A percentile compares a stretch with the other conserved stretches of the same genome.
Evolutionary conservation across 352 stramenopile genomes (phyloP).

Genomic region (Stephanocyclus meneghinianus): DNA sequence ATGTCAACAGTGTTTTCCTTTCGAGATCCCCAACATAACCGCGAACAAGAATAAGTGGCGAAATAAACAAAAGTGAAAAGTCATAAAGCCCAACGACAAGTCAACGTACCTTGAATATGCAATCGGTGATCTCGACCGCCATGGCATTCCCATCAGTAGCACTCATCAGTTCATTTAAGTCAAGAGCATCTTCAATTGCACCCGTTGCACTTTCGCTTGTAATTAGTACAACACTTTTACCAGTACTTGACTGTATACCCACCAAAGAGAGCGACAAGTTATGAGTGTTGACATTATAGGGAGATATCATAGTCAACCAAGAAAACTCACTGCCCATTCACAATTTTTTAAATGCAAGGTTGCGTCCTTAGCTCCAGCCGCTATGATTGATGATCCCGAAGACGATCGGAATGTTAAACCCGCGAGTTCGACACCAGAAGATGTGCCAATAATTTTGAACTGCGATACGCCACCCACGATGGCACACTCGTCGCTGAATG

Average conservation of each 20-base stretch:
- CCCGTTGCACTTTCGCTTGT: constrained; percentile 11
- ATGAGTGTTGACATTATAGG: background rate
- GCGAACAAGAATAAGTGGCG: background rate
- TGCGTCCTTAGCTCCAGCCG: constrained; percentile 16
- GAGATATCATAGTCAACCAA: background rate
- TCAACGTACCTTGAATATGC: constrained; percentile 20
- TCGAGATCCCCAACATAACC: background rate
- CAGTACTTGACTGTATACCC: constrained; percentile 12
- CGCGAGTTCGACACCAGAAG: constrained; percentile 20
- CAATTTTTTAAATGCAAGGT: constrained; percentile 36
- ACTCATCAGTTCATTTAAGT: constrained; percentile 14
- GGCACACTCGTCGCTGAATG: constrained; percentile 21
- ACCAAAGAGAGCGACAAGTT: too few species aligned
- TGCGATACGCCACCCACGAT: constrained; percentile 39
- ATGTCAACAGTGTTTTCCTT: constrained; percentile 26
- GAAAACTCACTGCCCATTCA: constrained; percentile 26
- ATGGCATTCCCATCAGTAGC: constrained; percentile 24
- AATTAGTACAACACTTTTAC: constrained; percentile 32
- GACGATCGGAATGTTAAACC: constrained; percentile 36
- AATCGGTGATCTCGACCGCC: constrained; percentile 33
- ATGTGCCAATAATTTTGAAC: constrained; percentile 33
- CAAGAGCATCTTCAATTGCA: constrained; percentile 6
- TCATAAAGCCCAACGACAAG: background rate
- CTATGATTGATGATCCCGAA: constrained; percentile 34
- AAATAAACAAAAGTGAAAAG: background rate